Percentiles rank a stretch among this genome's conserved stretches.
phyloP scores from a whole-genome alignment of 179 eudicot species.

The Beta macrorhiza region DNA sequence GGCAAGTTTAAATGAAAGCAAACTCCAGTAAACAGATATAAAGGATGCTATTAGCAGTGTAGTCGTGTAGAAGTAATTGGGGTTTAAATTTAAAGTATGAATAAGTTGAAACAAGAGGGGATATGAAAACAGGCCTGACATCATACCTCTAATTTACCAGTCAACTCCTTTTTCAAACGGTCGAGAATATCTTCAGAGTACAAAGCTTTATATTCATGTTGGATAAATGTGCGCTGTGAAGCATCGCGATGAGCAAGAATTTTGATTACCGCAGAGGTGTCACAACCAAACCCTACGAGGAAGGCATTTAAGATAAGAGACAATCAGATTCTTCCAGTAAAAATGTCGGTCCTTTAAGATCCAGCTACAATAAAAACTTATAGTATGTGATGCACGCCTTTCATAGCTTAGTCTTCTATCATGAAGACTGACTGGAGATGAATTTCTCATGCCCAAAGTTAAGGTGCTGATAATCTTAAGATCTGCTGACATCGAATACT shows the following conservation, averaged over 20 bases:
- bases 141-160: slow-evolving; percentile 59
- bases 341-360: neutral
- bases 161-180: slow-evolving; percentile 54
- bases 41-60: neutral
- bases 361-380: neutral
- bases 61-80: neutral
- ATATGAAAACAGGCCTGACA: neutral
- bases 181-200: slow-evolving; percentile 57
- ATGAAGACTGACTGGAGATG: neutral
- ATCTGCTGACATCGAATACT: neutral
- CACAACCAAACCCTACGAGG: slow-evolving; percentile 63
- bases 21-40: neutral
- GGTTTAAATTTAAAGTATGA: neutral
- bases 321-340: neutral
- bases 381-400: neutral
- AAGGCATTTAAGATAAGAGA: neutral
- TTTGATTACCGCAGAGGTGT: slow-evolving; percentile 49
- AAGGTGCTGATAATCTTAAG: neutral
- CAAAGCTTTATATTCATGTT: slow-evolving; percentile 49
- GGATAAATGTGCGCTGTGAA: slow-evolving; percentile 54
- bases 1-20: neutral
- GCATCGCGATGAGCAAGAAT: slow-evolving; percentile 72
- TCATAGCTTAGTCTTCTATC: neutral
- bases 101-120: neutral
- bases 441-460: neutral